Conservation (phyloP, 441 rosid genomes). For the Gossypium davidsonii region DNA sequence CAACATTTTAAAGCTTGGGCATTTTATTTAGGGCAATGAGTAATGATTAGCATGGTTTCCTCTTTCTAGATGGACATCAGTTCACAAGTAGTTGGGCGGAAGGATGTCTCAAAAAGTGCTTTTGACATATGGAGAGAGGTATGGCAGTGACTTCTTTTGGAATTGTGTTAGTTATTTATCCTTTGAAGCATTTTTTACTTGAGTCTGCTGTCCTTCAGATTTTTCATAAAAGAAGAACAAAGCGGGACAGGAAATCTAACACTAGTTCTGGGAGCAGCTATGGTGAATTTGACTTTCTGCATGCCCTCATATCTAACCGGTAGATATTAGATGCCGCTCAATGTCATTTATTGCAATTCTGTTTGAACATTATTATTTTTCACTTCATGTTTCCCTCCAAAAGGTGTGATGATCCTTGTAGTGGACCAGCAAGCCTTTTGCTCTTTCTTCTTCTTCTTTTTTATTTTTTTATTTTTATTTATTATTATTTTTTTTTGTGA, state of each 20-base stretch:
- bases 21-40: background rate
- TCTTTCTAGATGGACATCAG: slow-evolving; percentile 65
- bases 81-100: slow-evolving; percentile 89
- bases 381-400: background rate
- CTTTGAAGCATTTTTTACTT: slow-evolving; percentile 18
- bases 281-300: slow-evolving; percentile 54
- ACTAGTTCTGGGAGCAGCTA: slow-evolving; percentile 28
- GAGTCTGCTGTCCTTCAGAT: slow-evolving; percentile 39
- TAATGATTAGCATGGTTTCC: slow-evolving; percentile 12
- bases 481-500: background rate
- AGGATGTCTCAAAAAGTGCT: slow-evolving; percentile 78
- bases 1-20: background rate
- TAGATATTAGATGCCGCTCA: slow-evolving; percentile 24
- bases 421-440: background rate
- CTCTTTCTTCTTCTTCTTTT: background rate
- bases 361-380: background rate
- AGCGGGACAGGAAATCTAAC: slow-evolving; percentile 39
- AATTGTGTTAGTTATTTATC: slow-evolving; percentile 10
- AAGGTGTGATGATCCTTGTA: background rate
- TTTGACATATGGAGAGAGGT: slow-evolving; percentile 99
- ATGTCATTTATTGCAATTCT: slow-evolving; percentile 10
- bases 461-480: too few relatives aligned
- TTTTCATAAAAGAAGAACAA: slow-evolving; percentile 71
- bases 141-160: slow-evolving; percentile 14
- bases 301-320: slow-evolving; percentile 74